Evolutionary conservation across 2,329 filamentous ascomycete genomes (phyloP).

Genomic region (Aureobasidium pullulans): DNA sequence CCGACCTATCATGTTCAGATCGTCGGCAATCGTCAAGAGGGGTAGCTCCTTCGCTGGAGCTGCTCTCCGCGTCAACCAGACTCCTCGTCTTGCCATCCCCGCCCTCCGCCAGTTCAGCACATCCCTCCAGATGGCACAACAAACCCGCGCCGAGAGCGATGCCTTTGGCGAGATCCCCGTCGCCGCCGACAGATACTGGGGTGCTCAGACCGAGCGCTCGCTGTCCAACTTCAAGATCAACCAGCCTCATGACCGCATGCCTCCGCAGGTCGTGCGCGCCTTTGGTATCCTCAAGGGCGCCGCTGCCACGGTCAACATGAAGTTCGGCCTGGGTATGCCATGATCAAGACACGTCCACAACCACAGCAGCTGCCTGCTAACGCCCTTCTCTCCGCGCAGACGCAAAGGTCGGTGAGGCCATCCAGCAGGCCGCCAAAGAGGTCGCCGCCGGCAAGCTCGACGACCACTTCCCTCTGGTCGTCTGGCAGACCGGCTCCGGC

Average conservation of each 20-base stretch:
- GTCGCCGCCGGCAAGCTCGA: conserved; percentile 88
- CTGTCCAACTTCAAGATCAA: conserved; percentile 99
- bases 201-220: conserved; percentile 92
- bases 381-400: conserved; percentile 45
- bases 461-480: conserved; percentile 96
- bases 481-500: conserved; percentile 98
- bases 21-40: conserved; percentile 10
- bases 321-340: conserved; percentile 71
- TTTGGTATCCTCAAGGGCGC: conserved; percentile 98
- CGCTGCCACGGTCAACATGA: conserved; percentile 91
- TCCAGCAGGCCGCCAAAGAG: conserved; percentile 88
- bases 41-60: conserved; percentile 5
- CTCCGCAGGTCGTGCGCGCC: conserved; percentile 79
- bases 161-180: conserved; percentile 97
- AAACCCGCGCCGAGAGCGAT: conserved; percentile 81
- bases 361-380: conserved; percentile 6
- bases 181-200: conserved; percentile 91
- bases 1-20: conserved; percentile 8
- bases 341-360: background rate
- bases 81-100: conserved; percentile 2
- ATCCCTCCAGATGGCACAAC: conserved; percentile 28
- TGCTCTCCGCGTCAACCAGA: background rate
- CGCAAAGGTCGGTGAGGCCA: conserved; percentile 82
- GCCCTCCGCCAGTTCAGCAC: conserved; percentile 22
- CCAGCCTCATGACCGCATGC: conserved; percentile 98